A percentile compares a stretch with the other conserved stretches of the same genome.
These are phyloP conservation scores for Biscutella laevigata DNA, from an alignment of 441 rosid species.

Conservation along the genomic window DNA sequence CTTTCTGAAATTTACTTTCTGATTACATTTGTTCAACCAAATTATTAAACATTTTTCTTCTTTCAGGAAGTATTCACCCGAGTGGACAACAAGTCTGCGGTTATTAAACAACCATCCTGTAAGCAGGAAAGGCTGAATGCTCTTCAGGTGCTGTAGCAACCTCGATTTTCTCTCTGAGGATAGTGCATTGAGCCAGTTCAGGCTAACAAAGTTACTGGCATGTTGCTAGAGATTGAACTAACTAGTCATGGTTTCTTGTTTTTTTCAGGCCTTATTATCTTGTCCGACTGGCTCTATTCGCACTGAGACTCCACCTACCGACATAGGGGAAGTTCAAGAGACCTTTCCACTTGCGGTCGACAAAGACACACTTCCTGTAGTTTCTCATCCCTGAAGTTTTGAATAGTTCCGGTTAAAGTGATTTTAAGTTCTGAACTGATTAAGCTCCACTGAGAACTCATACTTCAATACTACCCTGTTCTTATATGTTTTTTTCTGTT, in stretches of 20 bases:
- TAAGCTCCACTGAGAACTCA: not conserved
- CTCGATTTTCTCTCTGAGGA: not conserved
- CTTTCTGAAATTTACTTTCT: not conserved
- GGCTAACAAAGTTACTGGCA: too few relatives aligned
- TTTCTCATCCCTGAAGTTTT: slow-evolving; percentile 9
- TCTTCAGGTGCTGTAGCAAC: slow-evolving; percentile 39
- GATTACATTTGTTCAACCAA: not conserved
- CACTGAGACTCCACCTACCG: slow-evolving; percentile 44
- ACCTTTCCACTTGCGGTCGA: slow-evolving; percentile 49
- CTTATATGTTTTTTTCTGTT: not conserved
- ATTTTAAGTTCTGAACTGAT: not conserved
- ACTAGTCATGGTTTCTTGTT: slow-evolving; percentile 8
- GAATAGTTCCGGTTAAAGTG: not conserved
- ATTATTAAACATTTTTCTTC: not conserved
- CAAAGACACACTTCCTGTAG: slow-evolving; percentile 43
- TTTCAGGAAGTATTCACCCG: slow-evolving; percentile 44
- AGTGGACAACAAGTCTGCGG: slow-evolving; percentile 42
- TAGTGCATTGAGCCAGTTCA: too few relatives aligned
- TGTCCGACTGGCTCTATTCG: slow-evolving; percentile 59
- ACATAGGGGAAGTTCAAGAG: slow-evolving; percentile 44
- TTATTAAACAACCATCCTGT: slow-evolving; percentile 42
- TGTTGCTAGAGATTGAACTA: too few relatives aligned
- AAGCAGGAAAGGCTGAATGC: slow-evolving; percentile 40
- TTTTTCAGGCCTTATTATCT: slow-evolving; percentile 45
- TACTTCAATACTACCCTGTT: not conserved